These are phyloP conservation scores for Cucurbita argyrosperma DNA, from an alignment of 306 rosid genomes.

Conservation along the genomic window DNA sequence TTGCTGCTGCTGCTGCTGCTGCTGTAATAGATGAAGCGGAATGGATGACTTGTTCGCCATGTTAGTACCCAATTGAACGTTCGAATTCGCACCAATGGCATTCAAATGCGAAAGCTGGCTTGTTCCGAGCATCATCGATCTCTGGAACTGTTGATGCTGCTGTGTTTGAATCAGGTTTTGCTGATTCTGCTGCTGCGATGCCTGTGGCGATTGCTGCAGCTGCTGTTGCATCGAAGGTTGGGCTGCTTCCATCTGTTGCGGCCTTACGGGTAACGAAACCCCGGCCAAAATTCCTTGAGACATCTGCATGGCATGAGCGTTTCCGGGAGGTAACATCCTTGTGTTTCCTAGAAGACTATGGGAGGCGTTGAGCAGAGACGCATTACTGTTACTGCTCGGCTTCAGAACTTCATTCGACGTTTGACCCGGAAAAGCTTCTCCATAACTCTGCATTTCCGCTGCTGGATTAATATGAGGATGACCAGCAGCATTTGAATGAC, in stretches of 20 bases:
- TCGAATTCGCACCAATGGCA: conserved; percentile 58
- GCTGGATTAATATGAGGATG: conserved; percentile 30
- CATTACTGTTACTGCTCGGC: conserved; percentile 28
- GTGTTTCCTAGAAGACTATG: conserved; percentile 51
- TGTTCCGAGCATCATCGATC: conserved; percentile 57
- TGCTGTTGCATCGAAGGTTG: conserved; percentile 40
- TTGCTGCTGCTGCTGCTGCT: conserved; percentile 43
- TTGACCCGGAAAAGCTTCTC: conserved; percentile 51
- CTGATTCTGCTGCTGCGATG: conserved; percentile 44
- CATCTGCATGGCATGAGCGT: conserved; percentile 73
- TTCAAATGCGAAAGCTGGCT: conserved; percentile 57
- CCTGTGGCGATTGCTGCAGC: background rate
- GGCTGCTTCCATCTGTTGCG: conserved; percentile 57
- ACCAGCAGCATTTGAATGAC: conserved; percentile 34
- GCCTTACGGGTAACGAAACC: conserved; percentile 51
- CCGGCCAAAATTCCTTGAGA: conserved; percentile 76
- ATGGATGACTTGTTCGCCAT: conserved; percentile 46
- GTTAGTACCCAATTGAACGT: conserved; percentile 51
- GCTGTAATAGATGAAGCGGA: conserved; percentile 38
- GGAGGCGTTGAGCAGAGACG: conserved; percentile 35
- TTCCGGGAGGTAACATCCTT: conserved; percentile 90
- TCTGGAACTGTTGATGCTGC: conserved; percentile 63
- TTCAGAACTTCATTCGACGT: conserved; percentile 47
- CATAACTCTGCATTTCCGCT: conserved; percentile 61
- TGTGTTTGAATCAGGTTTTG: conserved; percentile 54